phyloP scores from a whole-genome alignment of 352 stramenopile species.

The Globisporangium cederbergense region DNA sequence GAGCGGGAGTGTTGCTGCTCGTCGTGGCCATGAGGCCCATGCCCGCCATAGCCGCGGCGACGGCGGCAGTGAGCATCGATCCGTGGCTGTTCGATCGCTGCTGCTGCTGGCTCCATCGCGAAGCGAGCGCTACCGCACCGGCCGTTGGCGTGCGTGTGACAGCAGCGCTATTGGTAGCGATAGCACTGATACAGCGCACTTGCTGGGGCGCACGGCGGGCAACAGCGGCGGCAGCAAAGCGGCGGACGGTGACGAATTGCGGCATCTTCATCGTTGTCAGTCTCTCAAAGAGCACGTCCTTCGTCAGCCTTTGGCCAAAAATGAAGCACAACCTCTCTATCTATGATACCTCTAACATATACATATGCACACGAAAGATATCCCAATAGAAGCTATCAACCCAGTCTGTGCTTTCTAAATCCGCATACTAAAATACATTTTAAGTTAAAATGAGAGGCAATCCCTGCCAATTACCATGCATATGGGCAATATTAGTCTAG shows the following conservation, averaged over 20 bases:
- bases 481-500: too few relatives aligned
- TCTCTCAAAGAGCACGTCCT: background rate
- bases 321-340: too few relatives aligned
- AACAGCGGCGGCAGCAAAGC: background rate
- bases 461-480: too few relatives aligned
- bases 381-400: too few relatives aligned
- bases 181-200: conserved; percentile 1
- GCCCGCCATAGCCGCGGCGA: conserved; percentile 7
- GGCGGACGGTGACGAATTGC: background rate
- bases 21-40: conserved; percentile 15
- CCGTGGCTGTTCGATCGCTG: background rate
- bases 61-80: background rate
- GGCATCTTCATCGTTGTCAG: conserved; percentile 4
- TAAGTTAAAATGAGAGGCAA: too few relatives aligned
- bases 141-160: background rate
- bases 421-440: too few relatives aligned
- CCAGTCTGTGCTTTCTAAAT: too few relatives aligned
- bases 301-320: background rate
- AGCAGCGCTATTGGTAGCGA: background rate
- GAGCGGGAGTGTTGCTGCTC: conserved; percentile 4
- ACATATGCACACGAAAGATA: too few relatives aligned
- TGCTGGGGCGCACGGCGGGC: conserved; percentile 10
- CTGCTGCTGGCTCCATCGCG: conserved; percentile 9
- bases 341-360: background rate
- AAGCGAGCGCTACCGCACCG: background rate